Evolutionary conservation across 2,329 filamentous ascomycete species (phyloP).

Genomic region (Chrysoporthe austroafricana): DNA sequence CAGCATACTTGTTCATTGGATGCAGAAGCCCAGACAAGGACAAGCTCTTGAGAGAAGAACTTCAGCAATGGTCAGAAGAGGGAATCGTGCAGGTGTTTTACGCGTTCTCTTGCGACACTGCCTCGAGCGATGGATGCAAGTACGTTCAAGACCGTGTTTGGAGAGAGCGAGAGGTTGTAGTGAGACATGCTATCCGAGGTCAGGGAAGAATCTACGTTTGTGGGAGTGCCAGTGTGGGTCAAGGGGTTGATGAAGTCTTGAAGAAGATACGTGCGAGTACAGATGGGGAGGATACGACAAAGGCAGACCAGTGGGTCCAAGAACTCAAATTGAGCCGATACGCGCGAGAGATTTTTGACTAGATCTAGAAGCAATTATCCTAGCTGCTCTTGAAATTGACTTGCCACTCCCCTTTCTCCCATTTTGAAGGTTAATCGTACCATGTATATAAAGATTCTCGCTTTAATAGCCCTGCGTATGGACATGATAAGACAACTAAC

Average conservation of each 20-base stretch:
- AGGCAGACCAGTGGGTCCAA: background rate
- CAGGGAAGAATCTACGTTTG: background rate
- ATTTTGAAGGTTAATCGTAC: no score
- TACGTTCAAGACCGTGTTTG: background rate
- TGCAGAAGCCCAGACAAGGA: no score
- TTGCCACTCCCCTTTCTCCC: no score
- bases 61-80: slow-evolving; percentile 36
- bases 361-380: background rate
- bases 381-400: no score
- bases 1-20: no score
- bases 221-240: background rate
- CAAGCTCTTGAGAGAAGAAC: no score
- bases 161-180: background rate
- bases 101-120: background rate
- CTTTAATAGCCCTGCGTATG: no score
- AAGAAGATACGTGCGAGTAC: background rate
- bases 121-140: background rate
- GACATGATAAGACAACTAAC: no score
- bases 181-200: background rate
- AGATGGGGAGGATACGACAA: background rate
- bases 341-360: background rate
- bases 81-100: background rate
- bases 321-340: background rate
- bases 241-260: background rate
- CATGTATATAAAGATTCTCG: no score